Conservation (phyloP, 73 alveolate species). For the Breviolum minutum region DNA sequence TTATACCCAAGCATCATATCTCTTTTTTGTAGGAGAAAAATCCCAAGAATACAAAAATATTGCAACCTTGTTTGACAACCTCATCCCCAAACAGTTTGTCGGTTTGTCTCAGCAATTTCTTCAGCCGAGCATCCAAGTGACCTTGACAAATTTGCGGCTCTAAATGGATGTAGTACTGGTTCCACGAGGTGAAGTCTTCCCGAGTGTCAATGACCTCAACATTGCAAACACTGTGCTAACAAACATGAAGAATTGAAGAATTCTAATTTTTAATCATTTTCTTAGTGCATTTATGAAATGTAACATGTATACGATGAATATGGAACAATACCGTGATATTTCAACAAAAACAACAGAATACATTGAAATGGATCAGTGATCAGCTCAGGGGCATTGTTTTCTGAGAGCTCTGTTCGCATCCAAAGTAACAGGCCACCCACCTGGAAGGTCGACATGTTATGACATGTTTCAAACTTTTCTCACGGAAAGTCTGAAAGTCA, state of each 20-base stretch:
- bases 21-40: background rate
- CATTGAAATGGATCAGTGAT: background rate
- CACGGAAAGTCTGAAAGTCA: too few species aligned
- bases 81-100: background rate
- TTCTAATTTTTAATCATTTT: background rate
- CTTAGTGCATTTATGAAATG: background rate
- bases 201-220: conserved; percentile 55
- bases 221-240: background rate
- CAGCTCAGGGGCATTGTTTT: background rate
- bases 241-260: background rate
- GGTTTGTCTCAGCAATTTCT: background rate
- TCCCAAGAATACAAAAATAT: background rate
- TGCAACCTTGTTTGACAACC: background rate
- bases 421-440: conserved; percentile 55
- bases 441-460: background rate
- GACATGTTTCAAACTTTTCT: background rate
- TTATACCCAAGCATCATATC: background rate
- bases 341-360: background rate
- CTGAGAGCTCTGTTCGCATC: conserved; percentile 66
- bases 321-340: too few species aligned
- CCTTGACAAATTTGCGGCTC: conserved; percentile 25
- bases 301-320: too few species aligned
- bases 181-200: conserved; percentile 75
- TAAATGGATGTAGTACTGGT: conserved; percentile 52
- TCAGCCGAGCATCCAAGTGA: conserved; percentile 17